phyloP scores from a whole-genome alignment of 352 stramenopile genomes.

The Peronosclerospora sorghi region DNA sequence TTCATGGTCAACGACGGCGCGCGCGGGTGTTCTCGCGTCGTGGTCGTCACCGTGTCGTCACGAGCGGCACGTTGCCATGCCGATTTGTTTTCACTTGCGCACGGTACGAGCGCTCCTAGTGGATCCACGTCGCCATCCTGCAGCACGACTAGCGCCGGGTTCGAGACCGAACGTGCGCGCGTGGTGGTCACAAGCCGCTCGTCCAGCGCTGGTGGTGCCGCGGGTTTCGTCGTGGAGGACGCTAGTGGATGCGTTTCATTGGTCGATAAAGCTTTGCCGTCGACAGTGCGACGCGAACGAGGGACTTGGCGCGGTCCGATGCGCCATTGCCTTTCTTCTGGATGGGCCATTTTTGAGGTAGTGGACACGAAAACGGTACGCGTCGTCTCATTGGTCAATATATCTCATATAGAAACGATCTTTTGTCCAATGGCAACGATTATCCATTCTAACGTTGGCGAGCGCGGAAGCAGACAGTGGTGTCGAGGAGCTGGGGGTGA shows the following conservation, averaged over 20 bases:
- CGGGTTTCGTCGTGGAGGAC: neutral
- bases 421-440: too few relatives aligned
- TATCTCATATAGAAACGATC: neutral
- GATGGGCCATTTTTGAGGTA: too few relatives aligned
- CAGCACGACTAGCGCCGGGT: slow-evolving; percentile 45
- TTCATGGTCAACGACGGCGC: slow-evolving; percentile 29
- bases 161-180: neutral
- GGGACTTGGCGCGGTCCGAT: slow-evolving; percentile 25
- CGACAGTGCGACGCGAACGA: slow-evolving; percentile 16
- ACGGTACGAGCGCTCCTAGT: slow-evolving; percentile 33
- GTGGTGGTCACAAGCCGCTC: neutral
- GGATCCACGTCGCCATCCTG: slow-evolving; percentile 62
- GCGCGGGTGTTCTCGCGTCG: too few relatives aligned
- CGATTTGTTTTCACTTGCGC: too few relatives aligned
- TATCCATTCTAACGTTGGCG: too few relatives aligned
- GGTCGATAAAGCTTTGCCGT: slow-evolving; percentile 7
- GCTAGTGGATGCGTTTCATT: slow-evolving; percentile 41
- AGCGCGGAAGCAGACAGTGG: too few relatives aligned
- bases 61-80: too few relatives aligned
- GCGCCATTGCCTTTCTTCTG: slow-evolving; percentile 28
- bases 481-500: too few relatives aligned
- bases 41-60: too few relatives aligned
- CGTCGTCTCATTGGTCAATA: neutral
- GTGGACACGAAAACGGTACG: too few relatives aligned
- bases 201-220: too few relatives aligned